Evolutionary conservation across 768 basidiomycete species (phyloP).

Genomic region (Chalciporus piperatus): DNA sequence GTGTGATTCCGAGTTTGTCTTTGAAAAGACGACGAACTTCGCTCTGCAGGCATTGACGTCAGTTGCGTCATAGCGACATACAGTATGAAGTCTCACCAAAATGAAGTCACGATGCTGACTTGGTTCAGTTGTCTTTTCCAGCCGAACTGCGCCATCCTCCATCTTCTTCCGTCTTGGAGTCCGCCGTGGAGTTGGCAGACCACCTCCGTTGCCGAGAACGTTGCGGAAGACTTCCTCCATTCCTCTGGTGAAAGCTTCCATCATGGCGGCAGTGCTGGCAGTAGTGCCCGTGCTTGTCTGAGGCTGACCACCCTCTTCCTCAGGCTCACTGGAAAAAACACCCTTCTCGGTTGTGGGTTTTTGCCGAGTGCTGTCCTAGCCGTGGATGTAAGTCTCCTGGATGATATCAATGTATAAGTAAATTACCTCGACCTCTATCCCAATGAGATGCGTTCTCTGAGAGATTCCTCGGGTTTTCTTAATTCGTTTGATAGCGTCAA

Average conservation of each 20-base stretch:
- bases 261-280: neutral
- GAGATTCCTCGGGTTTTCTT: neutral
- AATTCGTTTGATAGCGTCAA: constrained; percentile 4
- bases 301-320: neutral
- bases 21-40: constrained; percentile 11
- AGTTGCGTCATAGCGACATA: neutral
- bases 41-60: neutral
- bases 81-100: neutral
- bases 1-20: constrained; percentile 3
- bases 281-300: neutral
- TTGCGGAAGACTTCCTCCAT: neutral
- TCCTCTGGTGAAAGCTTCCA: neutral
- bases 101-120: constrained; percentile 2
- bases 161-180: neutral
- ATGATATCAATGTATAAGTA: neutral
- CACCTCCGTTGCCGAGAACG: neutral
- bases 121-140: neutral
- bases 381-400: no score
- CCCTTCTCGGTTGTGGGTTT: neutral
- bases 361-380: no score
- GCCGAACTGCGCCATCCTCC: neutral
- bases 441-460: neutral
- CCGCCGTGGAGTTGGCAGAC: neutral
- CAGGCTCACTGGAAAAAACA: neutral
- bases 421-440: neutral